Conservation (phyloP, 2,329 filamentous ascomycete species). For the Neofusicoccum umdonicola region DNA sequence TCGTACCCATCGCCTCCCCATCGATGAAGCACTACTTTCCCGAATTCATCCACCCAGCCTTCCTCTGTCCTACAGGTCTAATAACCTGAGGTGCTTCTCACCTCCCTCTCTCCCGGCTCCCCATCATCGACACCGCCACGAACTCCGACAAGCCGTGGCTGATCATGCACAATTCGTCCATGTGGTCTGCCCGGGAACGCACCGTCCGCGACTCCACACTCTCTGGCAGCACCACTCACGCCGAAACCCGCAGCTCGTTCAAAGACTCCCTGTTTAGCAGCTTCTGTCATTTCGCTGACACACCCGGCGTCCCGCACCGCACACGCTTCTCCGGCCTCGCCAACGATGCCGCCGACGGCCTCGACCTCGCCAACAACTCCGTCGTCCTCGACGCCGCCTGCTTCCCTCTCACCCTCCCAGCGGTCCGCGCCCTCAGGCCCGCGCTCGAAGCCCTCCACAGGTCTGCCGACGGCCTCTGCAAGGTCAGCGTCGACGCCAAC, state of each 20-base stretch:
- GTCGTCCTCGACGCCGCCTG: constrained; percentile 35
- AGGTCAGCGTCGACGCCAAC: constrained; percentile 23
- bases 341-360: constrained; percentile 19
- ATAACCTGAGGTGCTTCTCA: constrained; percentile 26
- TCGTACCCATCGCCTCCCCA: constrained; percentile 22
- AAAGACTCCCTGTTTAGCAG: constrained; percentile 31
- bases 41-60: constrained; percentile 19
- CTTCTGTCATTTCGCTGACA: constrained; percentile 22
- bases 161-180: constrained; percentile 19
- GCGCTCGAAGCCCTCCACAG: neutral
- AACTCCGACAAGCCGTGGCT: constrained; percentile 21
- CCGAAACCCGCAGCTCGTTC: constrained; percentile 22
- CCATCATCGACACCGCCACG: constrained; percentile 21
- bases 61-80: constrained; percentile 6
- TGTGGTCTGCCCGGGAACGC: constrained; percentile 24
- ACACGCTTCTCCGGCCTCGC: constrained; percentile 22
- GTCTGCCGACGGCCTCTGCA: neutral
- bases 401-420: constrained; percentile 25
- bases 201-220: constrained; percentile 17
- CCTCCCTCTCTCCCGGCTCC: constrained; percentile 24
- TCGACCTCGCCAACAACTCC: constrained; percentile 33
- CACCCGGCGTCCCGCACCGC: too few relatives aligned
- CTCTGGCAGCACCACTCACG: neutral
- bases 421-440: neutral
- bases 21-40: constrained; percentile 17